Base-by-base conservation (phyloP, 352 stramenopile genomes). In the Phytophthora podocarpi region DNA sequence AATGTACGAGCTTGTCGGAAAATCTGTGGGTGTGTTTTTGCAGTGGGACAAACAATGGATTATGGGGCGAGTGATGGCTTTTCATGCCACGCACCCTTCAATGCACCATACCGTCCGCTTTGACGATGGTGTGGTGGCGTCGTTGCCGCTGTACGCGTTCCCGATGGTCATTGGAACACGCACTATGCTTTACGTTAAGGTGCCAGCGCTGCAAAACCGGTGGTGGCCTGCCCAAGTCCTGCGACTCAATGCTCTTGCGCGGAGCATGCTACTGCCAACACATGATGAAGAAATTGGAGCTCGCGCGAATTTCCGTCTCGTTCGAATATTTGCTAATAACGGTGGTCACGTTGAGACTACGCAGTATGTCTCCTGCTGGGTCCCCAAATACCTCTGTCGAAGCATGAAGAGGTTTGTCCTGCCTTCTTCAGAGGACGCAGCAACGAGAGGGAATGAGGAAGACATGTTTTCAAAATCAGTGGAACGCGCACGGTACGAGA, bases 221-320 rank as follows among this genome's bases (percentile, higher is more conserved):
- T 96, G 87, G 87, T 90, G 82, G 79, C 87, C 87, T 10, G 81
- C 73, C 0, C 82, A 95, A 63, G 65, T 93, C 9, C 59, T 96
- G 30, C 72, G 69, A 31, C 59, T 88, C 18, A 95, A 93, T 57
- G 46, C 72, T 0, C 68, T 93, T 30, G 85, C 83, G 0, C 74
- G 76, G 49, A 72, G 76, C 0, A 46, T 89, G 21, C 18, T 93
- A 11, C 13, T 89, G 26, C 51, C 55, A 11, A 70, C 60, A 0
- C 21, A 70, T 6, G 65, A 87, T 16, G 76, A 89, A 39, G 48
- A 72, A 13, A 47, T 55, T 27, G 52, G 63, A n/a, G 65, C 78
- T 26, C 60, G 59, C 10, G 42, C 45, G 0, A 70, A 72, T 40
- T 87, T 88, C 20, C 78, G 76, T 5, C 64, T 96, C 7, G 83